A percentile compares a stretch with the other conserved stretches of the same genome.
Evolutionary conservation across 2,329 filamentous ascomycete species (phyloP).

Genomic region (Ceratocystis destructans): DNA sequence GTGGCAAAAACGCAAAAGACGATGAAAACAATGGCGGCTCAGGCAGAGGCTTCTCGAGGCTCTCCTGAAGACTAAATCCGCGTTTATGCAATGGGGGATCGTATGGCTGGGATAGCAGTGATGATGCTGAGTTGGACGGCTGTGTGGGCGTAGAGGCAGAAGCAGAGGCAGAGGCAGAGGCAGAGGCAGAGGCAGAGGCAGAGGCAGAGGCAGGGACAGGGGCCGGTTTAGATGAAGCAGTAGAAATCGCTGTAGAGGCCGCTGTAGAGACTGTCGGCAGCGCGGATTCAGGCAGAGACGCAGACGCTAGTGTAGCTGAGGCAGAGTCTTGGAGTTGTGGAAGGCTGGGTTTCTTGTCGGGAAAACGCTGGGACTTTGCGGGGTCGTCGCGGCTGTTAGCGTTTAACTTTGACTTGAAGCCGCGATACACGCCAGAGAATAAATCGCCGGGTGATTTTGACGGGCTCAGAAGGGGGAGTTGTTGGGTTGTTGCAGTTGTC

Average conservation of each 20-base stretch:
- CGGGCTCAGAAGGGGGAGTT: slow-evolving; percentile 16
- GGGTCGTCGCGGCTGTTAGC: slow-evolving; percentile 33
- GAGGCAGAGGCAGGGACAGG: background rate
- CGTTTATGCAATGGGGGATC: slow-evolving; percentile 21
- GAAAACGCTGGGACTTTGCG: slow-evolving; percentile 23
- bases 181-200: slow-evolving; percentile 2
- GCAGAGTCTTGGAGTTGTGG: slow-evolving; percentile 27
- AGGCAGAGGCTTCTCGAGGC: slow-evolving; percentile 43
- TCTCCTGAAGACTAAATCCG: slow-evolving; percentile 41
- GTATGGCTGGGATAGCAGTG: background rate
- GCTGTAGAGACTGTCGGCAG: slow-evolving; percentile 19
- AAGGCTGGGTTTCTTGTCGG: slow-evolving; percentile 15
- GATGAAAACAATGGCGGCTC: slow-evolving; percentile 32
- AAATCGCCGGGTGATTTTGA: slow-evolving; percentile 34
- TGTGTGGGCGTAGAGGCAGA: slow-evolving; percentile 18
- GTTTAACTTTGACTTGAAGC: slow-evolving; percentile 28
- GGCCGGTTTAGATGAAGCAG: background rate
- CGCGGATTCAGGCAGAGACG: background rate
- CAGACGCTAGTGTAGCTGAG: background rate
- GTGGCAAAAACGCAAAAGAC: slow-evolving; percentile 21
- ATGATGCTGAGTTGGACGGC: slow-evolving; percentile 19
- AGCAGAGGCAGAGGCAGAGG: slow-evolving; percentile 5
- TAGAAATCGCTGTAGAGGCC: background rate
- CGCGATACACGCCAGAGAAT: slow-evolving; percentile 39
- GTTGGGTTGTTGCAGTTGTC: background rate